Percentiles rank a stretch among this genome's conserved stretches.
phyloP scores from a whole-genome alignment of 176 grass and related monocot genomes.

The Aegilops sharonensis region DNA sequence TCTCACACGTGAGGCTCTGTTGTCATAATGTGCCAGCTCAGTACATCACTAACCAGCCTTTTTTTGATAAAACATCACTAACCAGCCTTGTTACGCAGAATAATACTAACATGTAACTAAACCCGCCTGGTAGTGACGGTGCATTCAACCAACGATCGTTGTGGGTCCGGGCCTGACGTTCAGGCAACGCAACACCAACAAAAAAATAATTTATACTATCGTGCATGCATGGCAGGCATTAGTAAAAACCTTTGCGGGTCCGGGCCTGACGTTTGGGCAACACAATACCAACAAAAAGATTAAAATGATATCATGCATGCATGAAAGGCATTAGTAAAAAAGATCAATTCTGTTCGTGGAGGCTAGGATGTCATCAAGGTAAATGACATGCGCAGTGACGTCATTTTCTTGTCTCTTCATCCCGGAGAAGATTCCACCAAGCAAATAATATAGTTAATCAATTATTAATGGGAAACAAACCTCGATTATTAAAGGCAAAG shows the following conservation, averaged over 20 bases:
- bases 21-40: background rate
- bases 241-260: background rate
- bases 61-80: too few relatives aligned
- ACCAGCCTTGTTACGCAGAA: background rate
- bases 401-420: conserved; percentile 30
- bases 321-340: conserved; percentile 19
- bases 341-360: conserved; percentile 7
- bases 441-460: background rate
- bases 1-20: background rate
- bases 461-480: background rate
- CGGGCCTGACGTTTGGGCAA: conserved; percentile 25
- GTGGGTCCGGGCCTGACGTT: conserved; percentile 22
- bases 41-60: background rate
- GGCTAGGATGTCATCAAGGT: background rate
- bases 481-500: background rate
- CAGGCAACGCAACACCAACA: background rate
- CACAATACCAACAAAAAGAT: background rate
- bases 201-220: background rate
- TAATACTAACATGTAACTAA: background rate
- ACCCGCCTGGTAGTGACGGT: background rate
- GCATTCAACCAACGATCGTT: background rate
- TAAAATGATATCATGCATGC: conserved; percentile 5
- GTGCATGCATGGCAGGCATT: background rate
- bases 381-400: conserved; percentile 43
- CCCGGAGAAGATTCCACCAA: conserved; percentile 11